These are phyloP conservation scores for Nelumbo lutea DNA, from an alignment of 164 flowering plant species.

Conservation along the genomic window DNA sequence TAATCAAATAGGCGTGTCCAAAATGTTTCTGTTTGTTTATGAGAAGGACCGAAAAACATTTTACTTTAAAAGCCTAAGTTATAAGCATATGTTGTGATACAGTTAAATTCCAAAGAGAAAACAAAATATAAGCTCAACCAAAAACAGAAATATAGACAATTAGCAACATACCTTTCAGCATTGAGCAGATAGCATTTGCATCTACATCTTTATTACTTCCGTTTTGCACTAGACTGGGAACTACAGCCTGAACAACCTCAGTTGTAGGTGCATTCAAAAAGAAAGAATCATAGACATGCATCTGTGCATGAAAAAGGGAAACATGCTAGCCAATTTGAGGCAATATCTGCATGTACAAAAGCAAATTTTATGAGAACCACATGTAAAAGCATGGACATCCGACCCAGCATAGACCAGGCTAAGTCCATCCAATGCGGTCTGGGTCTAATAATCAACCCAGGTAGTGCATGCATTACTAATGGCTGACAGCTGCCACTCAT, in stretches of 20 bases:
- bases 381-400: too few species aligned
- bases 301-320: conserved; percentile 64
- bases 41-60: too few species aligned
- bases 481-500: too few species aligned
- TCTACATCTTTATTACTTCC: conserved; percentile 32
- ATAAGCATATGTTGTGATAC: too few species aligned
- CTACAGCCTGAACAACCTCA: conserved; percentile 69
- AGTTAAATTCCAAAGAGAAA: background rate
- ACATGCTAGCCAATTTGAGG: conserved; percentile 81
- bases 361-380: too few species aligned
- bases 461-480: too few species aligned
- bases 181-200: conserved; percentile 40
- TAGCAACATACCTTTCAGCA: conserved; percentile 61
- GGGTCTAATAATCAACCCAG: too few species aligned
- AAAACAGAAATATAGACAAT: background rate
- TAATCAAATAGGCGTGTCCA: too few species aligned
- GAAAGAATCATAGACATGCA: conserved; percentile 73
- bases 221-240: conserved; percentile 52
- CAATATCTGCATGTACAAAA: conserved; percentile 60
- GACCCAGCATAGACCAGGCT: too few species aligned
- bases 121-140: background rate
- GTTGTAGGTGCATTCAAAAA: conserved; percentile 55
- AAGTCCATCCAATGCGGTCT: too few species aligned
- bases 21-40: too few species aligned
- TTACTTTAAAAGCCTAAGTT: too few species aligned